phyloP scores from a whole-genome alignment of 169 alveolate species.

The Eimeria sp. region DNA sequence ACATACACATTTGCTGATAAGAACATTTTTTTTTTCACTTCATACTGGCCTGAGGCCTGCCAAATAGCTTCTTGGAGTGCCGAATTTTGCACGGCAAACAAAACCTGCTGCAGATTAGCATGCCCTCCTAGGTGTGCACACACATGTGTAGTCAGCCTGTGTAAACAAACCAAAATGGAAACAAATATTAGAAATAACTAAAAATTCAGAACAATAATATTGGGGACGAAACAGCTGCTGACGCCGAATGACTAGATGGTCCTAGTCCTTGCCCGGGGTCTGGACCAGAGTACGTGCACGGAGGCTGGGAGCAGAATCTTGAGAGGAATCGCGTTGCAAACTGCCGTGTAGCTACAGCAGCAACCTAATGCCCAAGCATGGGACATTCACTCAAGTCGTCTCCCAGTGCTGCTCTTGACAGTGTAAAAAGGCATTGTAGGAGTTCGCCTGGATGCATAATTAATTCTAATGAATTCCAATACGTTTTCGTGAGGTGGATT shows the following conservation, averaged over 20 bases:
- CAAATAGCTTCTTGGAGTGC: background rate
- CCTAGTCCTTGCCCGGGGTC: too few species aligned
- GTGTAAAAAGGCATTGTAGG: too few species aligned
- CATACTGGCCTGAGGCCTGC: background rate
- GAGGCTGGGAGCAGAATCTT: background rate
- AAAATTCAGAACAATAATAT: too few species aligned
- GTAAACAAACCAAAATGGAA: too few species aligned
- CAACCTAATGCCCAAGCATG: background rate
- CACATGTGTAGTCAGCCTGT: background rate
- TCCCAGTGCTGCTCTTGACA: background rate
- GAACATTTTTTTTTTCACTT: background rate
- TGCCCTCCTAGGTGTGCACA: background rate
- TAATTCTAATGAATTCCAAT: background rate
- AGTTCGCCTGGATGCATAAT: too few species aligned
- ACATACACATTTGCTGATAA: background rate
- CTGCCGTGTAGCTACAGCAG: background rate
- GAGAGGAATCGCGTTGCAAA: background rate
- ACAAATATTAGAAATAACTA: too few species aligned
- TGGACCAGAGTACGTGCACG: background rate
- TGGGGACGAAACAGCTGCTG: too few species aligned
- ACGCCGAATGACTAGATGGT: too few species aligned
- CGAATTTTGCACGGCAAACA: background rate
- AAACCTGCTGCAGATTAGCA: background rate
- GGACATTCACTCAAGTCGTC: background rate
- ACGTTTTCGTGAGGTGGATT: background rate